Evolutionary conservation across 73 alveolate species (phyloP).

Genomic region (Diophrys appendiculata): DNA sequence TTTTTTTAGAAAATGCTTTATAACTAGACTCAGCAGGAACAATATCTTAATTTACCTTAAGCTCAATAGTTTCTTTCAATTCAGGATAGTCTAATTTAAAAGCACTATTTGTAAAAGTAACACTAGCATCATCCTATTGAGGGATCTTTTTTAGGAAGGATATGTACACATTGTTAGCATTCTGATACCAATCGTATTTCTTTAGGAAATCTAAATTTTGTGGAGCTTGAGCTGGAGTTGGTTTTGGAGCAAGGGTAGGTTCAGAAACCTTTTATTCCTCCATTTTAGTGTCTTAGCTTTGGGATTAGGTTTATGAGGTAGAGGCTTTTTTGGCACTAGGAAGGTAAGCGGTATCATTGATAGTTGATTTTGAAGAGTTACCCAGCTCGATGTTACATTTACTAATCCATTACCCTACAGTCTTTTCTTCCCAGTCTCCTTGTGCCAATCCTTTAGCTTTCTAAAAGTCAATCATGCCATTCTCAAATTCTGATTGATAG

Average conservation of each 20-base stretch:
- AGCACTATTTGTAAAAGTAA: constrained; percentile 7
- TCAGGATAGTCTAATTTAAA: constrained; percentile 11
- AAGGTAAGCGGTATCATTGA: constrained; percentile 55
- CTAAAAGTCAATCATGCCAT: constrained; percentile 19
- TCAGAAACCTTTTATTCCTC: neutral
- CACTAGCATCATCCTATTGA: constrained; percentile 3
- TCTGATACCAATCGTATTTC: constrained; percentile 63
- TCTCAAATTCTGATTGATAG: constrained; percentile 9
- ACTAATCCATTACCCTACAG: constrained; percentile 3
- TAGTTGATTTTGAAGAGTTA: constrained; percentile 22
- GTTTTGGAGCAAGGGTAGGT: constrained; percentile 8
- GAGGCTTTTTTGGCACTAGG: constrained; percentile 11
- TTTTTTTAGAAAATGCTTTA: constrained; percentile 71
- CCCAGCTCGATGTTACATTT: constrained; percentile 15
- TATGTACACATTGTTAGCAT: constrained; percentile 42
- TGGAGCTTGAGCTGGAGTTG: constrained; percentile 22
- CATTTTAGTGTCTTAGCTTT: neutral
- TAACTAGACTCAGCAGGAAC: constrained; percentile 64
- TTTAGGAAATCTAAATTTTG: constrained; percentile 16
- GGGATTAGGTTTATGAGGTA: neutral
- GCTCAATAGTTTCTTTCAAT: neutral
- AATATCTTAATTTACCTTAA: constrained; percentile 68
- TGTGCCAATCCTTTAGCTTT: constrained; percentile 22
- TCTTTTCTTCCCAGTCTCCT: neutral
- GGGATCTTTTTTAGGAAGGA: constrained; percentile 26